phyloP scores from a whole-genome alignment of 495 filamentous ascomycete species.

The Hapsidospora chrysogenum region DNA sequence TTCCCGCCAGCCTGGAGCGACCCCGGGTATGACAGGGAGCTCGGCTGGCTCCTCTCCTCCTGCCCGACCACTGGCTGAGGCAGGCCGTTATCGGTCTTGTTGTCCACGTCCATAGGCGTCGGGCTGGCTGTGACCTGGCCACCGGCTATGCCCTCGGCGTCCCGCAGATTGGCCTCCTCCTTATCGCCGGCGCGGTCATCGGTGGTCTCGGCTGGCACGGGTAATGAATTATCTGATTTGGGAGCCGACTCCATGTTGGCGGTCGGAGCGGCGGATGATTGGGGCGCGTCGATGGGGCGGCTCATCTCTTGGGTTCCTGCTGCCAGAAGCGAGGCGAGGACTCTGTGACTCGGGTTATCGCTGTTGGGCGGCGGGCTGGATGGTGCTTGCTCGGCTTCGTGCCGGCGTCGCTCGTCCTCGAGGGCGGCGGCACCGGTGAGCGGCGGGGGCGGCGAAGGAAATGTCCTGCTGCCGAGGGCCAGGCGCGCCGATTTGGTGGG shows the following conservation, averaged over 20 bases:
- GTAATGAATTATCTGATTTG: too few species aligned
- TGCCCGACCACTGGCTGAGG: slow-evolving; percentile 26
- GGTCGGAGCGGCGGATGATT: slow-evolving; percentile 26
- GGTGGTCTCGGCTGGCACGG: too few species aligned
- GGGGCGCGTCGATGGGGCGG: slow-evolving; percentile 25
- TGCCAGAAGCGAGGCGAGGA: slow-evolving; percentile 36
- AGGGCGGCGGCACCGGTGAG: slow-evolving; percentile 39
- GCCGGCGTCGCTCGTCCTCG: slow-evolving; percentile 33
- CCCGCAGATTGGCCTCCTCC: too few species aligned
- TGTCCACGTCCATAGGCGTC: slow-evolving; percentile 25
- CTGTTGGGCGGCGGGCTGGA: slow-evolving; percentile 21
- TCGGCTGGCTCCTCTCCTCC: slow-evolving; percentile 28
- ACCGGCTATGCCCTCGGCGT: slow-evolving; percentile 16
- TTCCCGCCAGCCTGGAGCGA: slow-evolving; percentile 14
- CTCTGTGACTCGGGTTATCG: slow-evolving; percentile 36
- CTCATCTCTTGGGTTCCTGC: slow-evolving; percentile 31
- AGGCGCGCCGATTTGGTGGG: slow-evolving; percentile 36
- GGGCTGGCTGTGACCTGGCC: slow-evolving; percentile 23
- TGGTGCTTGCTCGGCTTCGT: slow-evolving; percentile 28
- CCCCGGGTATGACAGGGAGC: slow-evolving; percentile 27
- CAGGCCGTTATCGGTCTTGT: slow-evolving; percentile 11
- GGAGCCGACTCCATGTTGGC: slow-evolving; percentile 16
- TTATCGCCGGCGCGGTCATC: too few species aligned
- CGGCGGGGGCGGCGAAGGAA: slow-evolving; percentile 15
- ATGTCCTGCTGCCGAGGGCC: slow-evolving; percentile 26